Base-by-base conservation (phyloP, 2,329 filamentous ascomycete species). In the Ramularia collo-cygni region DNA sequence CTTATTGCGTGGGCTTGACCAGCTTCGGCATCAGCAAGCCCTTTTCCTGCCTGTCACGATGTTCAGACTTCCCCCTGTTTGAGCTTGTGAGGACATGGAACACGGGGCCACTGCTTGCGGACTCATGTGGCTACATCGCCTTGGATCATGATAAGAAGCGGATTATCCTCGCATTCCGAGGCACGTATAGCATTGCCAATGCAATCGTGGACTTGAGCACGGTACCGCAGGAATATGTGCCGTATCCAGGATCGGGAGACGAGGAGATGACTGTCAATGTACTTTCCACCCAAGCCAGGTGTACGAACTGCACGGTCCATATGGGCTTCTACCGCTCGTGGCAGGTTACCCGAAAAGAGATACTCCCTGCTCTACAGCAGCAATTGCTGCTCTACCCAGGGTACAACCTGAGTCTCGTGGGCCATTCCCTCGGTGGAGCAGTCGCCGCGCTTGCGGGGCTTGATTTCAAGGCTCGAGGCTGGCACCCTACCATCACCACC, bases 101-200 rank as follows among this genome's bases (percentile, higher is more conserved):
- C 58, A 95, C 92, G 0, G 92, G 92, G 0, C 73, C 82, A 8
- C 69, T 95, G 19, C 72, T 95, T 56, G 84, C 82, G 46, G 92
- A 96, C 63, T 93, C 85, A 52, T 95, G 88, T 63, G 92, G 92
- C 45, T 98, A 94, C 64, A 80, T 96, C 41, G 89, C 85, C 0
- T 68, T 96, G n/a, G 89, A 92, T 47, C 84, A 93, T 57, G 68
- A 66, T 4, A 61, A 66, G 14, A 71, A 73, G 32, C 73, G 80
- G 42, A 84, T 98, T 41, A 71, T 96, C 32, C 76, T 96, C 27
- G 89, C 88, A 7, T 96, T 96, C 57, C 80, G 92, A 33, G 92
- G 92, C 16, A 96, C 92, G 10, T 95, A 96, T 64, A 95, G 88
- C 51, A 75, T 98, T 54, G 76, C 87, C 38, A 95, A 96, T 61